A percentile compares a stretch with the other conserved stretches of the same genome.
Evolutionary conservation across 1,284 basidiomycete genomes (phyloP).

Genomic region (Termitomyces sp.): DNA sequence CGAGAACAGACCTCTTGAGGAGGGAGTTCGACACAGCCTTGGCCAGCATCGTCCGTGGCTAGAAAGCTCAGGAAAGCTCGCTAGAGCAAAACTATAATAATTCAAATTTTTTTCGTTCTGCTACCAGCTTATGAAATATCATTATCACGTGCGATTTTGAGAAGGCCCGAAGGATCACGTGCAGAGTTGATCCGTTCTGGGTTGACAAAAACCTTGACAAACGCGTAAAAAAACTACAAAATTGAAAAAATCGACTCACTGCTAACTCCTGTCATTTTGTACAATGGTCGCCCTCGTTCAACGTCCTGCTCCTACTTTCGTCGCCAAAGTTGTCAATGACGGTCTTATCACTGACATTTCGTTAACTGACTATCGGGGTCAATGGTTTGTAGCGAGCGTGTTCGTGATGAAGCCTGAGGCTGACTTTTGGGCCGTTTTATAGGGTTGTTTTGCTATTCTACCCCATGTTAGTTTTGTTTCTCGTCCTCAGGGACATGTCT

Average conservation of each 20-base stretch:
- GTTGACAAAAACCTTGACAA: conserved; percentile 13
- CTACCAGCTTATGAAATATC: background rate
- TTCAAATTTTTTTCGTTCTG: background rate
- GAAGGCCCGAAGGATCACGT: no score
- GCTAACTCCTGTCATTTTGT: background rate
- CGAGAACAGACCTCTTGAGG: conserved; percentile 5
- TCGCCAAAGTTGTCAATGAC: conserved; percentile 69
- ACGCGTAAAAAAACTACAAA: conserved; percentile 17
- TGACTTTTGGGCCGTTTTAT: background rate
- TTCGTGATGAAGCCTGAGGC: conserved; percentile 1
- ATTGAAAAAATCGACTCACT: conserved; percentile 1
- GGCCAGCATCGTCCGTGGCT: conserved; percentile 14
- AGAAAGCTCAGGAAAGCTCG: background rate
- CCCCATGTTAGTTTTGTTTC: conserved; percentile 14
- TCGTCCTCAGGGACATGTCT: background rate
- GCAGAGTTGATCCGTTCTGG: no score
- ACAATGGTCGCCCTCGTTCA: conserved; percentile 70
- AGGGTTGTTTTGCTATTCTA: conserved; percentile 19
- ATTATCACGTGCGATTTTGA: background rate
- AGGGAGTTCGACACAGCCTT: conserved; percentile 15
- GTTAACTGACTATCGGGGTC: conserved; percentile 68
- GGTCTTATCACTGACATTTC: conserved; percentile 75
- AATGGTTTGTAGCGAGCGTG: conserved; percentile 55
- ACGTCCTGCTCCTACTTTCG: conserved; percentile 75
- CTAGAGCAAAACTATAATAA: background rate